Conservation (phyloP, 2,329 filamentous ascomycete species). For the Endoconidiophora polonica region DNA sequence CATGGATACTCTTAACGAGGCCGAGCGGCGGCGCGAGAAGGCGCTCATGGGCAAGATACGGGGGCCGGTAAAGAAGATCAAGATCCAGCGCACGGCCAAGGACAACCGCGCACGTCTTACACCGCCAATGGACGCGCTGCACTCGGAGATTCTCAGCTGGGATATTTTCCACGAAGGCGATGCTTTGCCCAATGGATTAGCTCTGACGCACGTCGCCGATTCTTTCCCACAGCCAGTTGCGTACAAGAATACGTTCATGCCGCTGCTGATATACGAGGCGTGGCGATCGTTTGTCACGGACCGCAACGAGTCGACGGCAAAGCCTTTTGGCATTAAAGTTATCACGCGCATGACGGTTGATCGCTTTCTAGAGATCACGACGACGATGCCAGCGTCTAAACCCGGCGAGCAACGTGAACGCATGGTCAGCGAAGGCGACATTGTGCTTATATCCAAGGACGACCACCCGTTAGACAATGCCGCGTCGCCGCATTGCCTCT, state of each 20-base stretch:
- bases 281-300: constrained; percentile 88
- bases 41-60: constrained; percentile 39
- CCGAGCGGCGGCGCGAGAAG: constrained; percentile 27
- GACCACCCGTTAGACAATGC: constrained; percentile 50
- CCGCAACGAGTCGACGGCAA: constrained; percentile 69
- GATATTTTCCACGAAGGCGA: constrained; percentile 85
- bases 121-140: constrained; percentile 71
- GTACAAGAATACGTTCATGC: constrained; percentile 82
- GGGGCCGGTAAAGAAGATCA: constrained; percentile 69
- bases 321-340: constrained; percentile 74
- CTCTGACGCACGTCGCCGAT: constrained; percentile 61
- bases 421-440: constrained; percentile 65
- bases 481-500: constrained; percentile 63
- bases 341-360: constrained; percentile 80
- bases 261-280: constrained; percentile 77
- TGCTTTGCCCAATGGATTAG: constrained; percentile 60
- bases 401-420: constrained; percentile 31
- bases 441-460: constrained; percentile 67
- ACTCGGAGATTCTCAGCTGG: constrained; percentile 79
- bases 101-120: constrained; percentile 88
- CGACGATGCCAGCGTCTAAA: constrained; percentile 46
- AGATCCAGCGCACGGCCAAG: constrained; percentile 65
- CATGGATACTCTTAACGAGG: constrained; percentile 32
- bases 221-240: constrained; percentile 58
- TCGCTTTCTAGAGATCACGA: constrained; percentile 81